phyloP scores from a whole-genome alignment of 2,329 filamentous ascomycete species.

The Colletotrichum tofieldiae region DNA sequence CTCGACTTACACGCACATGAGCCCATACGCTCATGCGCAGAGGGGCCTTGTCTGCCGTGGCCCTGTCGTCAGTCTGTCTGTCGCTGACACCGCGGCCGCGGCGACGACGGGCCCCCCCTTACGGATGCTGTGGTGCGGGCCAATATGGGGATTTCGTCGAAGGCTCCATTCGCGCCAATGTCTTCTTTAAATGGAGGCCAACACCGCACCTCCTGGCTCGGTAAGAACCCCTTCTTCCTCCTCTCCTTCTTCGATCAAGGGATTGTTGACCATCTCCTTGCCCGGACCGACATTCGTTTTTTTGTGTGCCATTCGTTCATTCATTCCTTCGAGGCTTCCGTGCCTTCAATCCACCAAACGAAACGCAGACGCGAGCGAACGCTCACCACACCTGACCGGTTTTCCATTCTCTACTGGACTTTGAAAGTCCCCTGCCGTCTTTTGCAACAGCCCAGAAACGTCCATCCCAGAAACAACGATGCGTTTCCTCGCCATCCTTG shows the following conservation, averaged over 20 bases:
- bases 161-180: slow-evolving; percentile 20
- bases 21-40: slow-evolving; percentile 3
- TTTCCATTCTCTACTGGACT: slow-evolving; percentile 31
- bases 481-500: slow-evolving; percentile 32
- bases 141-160: slow-evolving; percentile 21
- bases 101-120: slow-evolving; percentile 16
- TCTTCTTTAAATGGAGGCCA: slow-evolving; percentile 31
- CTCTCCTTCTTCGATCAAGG: slow-evolving; percentile 34
- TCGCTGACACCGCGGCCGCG: slow-evolving; percentile 15
- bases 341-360: slow-evolving; percentile 14
- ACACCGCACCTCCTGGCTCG: slow-evolving; percentile 16
- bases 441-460: background rate
- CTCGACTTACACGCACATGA: slow-evolving; percentile 31
- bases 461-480: background rate
- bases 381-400: background rate
- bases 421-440: slow-evolving; percentile 23
- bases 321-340: slow-evolving; percentile 28
- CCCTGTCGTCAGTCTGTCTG: slow-evolving; percentile 12
- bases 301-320: slow-evolving; percentile 28
- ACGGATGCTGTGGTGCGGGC: slow-evolving; percentile 5
- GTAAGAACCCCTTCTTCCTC: background rate
- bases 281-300: slow-evolving; percentile 37
- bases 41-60: slow-evolving; percentile 3
- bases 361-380: slow-evolving; percentile 8
- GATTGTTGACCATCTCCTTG: slow-evolving; percentile 43